Evolutionary conservation across 1,284 basidiomycete genomes (phyloP).

Genomic region (Thecaphora thlaspeos): DNA sequence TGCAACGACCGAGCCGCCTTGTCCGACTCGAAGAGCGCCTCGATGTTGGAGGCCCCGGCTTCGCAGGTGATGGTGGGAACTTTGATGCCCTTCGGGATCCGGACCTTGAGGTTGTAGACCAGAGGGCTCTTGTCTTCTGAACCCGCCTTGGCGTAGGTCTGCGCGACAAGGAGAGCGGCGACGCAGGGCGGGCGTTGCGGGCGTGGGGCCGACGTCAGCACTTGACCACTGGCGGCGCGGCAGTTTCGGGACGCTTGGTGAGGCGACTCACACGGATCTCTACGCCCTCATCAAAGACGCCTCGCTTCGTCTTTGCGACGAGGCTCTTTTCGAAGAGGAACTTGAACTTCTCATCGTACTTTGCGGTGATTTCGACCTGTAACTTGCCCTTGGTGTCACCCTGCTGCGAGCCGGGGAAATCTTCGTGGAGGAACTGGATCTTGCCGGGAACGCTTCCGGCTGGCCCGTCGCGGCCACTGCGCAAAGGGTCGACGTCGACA

Average conservation of each 20-base stretch:
- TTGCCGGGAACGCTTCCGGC: conserved; percentile 29
- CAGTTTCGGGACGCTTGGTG: too few species aligned
- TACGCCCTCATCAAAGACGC: conserved; percentile 38
- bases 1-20: neutral
- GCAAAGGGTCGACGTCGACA: conserved; percentile 28
- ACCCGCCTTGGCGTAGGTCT: conserved; percentile 35
- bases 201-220: too few species aligned
- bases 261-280: conserved; percentile 21
- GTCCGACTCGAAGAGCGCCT: conserved; percentile 10
- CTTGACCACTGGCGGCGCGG: too few species aligned
- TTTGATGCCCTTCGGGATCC: conserved; percentile 33
- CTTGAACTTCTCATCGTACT: conserved; percentile 35
- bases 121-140: conserved; percentile 23
- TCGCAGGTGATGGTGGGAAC: conserved; percentile 30
- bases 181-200: too few species aligned
- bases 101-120: conserved; percentile 40
- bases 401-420: conserved; percentile 6
- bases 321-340: conserved; percentile 33
- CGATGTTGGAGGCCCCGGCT: conserved; percentile 28
- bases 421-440: conserved; percentile 23
- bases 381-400: conserved; percentile 25
- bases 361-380: conserved; percentile 41
- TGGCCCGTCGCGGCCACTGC: conserved; percentile 20
- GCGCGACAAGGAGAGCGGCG: too few species aligned
- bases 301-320: conserved; percentile 42